A percentile compares a stretch with the other conserved stretches of the same genome.
These are phyloP conservation scores for Heracleum sosnowskyi DNA, from an alignment of 129 eudicot species.

Conservation along the genomic window DNA sequence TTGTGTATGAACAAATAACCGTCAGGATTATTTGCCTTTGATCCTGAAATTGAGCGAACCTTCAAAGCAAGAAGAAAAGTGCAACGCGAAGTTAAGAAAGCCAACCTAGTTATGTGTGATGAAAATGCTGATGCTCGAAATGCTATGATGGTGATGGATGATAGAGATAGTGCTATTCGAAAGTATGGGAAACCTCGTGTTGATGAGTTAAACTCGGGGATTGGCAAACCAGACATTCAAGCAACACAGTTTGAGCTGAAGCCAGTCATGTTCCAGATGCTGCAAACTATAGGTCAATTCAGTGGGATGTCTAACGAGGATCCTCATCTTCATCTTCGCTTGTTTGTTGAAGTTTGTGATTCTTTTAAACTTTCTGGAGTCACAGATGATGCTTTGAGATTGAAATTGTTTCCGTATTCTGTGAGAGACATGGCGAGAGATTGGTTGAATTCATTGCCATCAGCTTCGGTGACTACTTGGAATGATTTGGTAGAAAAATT, in stretches of 20 bases:
- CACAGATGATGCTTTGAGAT: background rate
- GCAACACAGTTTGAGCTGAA: conserved; percentile 7
- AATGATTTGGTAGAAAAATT: too few relatives aligned
- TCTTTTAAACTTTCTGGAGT: background rate
- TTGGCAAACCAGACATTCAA: background rate
- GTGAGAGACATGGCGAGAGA: background rate
- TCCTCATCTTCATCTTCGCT: background rate
- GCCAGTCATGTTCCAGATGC: background rate
- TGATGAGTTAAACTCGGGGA: too few relatives aligned
- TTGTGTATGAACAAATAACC: too few relatives aligned
- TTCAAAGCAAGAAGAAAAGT: too few relatives aligned
- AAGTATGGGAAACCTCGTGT: background rate
- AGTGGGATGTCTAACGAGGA: background rate
- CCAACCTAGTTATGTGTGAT: too few relatives aligned
- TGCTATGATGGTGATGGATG: too few relatives aligned
- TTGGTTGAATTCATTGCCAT: background rate
- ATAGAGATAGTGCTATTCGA: too few relatives aligned
- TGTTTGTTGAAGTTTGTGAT: background rate
- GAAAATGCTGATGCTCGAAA: too few relatives aligned
- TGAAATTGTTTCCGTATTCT: background rate
- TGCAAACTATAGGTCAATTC: background rate
- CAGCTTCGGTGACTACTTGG: background rate
- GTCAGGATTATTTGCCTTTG: too few relatives aligned
- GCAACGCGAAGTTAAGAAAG: too few relatives aligned
- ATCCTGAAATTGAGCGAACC: too few relatives aligned